These are phyloP conservation scores for Penicillium sp. DNA, from an alignment of 2,329 filamentous ascomycete species.

Conservation along the genomic window DNA sequence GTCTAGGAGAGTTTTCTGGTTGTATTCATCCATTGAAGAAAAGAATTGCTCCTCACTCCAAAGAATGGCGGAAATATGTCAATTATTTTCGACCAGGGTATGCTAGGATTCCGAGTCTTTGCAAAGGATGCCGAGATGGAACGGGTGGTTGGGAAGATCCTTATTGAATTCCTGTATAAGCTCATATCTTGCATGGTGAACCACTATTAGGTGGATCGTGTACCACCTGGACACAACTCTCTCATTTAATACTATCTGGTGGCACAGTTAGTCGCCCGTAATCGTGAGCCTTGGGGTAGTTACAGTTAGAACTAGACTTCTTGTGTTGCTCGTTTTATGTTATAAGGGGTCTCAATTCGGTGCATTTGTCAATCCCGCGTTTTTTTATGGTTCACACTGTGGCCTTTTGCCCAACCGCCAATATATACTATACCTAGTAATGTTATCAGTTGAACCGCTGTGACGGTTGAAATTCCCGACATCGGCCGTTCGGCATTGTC, in stretches of 20 bases:
- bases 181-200: background rate
- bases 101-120: background rate
- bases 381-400: background rate
- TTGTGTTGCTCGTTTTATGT: background rate
- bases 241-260: no score
- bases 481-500: background rate
- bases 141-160: background rate
- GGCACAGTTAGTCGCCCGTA: no score
- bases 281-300: background rate
- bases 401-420: background rate
- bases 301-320: no score
- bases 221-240: no score
- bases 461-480: background rate
- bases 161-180: background rate
- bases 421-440: background rate
- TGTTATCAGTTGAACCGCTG: background rate
- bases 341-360: background rate
- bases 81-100: slow-evolving; percentile 1
- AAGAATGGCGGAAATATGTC: slow-evolving; percentile 2
- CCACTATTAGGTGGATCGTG: no score
- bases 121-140: slow-evolving; percentile 1
- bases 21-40: slow-evolving; percentile 3
- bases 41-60: background rate
- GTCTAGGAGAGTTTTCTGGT: background rate
- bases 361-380: background rate